Percentiles rank a stretch among this genome's conserved stretches.
phyloP scores from a whole-genome alignment of 352 stramenopile genomes.

The Phytophthora tubulina region DNA sequence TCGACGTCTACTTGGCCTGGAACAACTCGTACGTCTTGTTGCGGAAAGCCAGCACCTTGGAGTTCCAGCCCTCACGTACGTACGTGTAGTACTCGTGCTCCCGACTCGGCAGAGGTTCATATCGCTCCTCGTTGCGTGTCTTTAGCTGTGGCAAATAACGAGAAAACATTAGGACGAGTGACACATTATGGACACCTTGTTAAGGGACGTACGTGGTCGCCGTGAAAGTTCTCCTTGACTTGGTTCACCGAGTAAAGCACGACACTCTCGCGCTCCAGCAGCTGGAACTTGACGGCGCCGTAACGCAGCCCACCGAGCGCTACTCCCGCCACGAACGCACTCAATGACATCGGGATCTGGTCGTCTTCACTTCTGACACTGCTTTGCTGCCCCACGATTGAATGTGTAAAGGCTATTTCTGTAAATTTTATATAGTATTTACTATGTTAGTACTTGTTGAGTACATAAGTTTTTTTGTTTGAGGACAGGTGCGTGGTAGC shows the following conservation, averaged over 20 bases:
- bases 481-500: conserved; percentile 10
- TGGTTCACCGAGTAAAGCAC: conserved; percentile 75
- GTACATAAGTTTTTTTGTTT: neutral
- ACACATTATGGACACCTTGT: neutral
- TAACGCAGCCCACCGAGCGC: conserved; percentile 73
- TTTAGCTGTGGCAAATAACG: conserved; percentile 29
- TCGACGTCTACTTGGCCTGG: conserved; percentile 42
- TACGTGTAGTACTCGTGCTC: conserved; percentile 89
- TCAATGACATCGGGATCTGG: conserved; percentile 62
- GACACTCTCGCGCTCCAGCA: conserved; percentile 75
- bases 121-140: conserved; percentile 54
- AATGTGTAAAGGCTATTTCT: neutral
- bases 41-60: conserved; percentile 69
- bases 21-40: conserved; percentile 68
- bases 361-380: conserved; percentile 4
- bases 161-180: neutral
- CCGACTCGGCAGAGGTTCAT: conserved; percentile 68
- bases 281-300: conserved; percentile 73
- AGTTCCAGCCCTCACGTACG: conserved; percentile 77
- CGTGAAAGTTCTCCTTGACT: conserved; percentile 69
- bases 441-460: neutral
- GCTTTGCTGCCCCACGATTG: conserved; percentile 17
- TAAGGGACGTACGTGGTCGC: conserved; percentile 32
- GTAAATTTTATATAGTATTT: neutral
- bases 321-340: conserved; percentile 75